Conservation (phyloP, 139 green algal species). For the Limnomonas spitsbergensis region DNA sequence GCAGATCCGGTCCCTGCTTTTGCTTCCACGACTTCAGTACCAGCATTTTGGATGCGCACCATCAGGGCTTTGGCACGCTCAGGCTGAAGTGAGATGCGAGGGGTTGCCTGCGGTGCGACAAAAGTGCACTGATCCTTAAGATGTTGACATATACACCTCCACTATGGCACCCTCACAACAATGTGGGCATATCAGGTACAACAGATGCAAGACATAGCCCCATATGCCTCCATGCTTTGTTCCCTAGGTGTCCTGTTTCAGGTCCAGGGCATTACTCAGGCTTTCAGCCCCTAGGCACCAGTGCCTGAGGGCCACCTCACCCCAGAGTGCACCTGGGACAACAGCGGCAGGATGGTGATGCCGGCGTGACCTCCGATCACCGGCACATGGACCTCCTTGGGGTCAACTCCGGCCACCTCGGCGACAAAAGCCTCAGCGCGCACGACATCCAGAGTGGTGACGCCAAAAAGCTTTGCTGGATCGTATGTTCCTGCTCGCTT, state of each 20-base stretch:
- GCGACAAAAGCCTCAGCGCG: constrained; percentile 72
- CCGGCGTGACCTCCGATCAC: constrained; percentile 96
- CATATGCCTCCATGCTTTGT: too few species aligned
- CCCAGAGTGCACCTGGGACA: constrained; percentile 87
- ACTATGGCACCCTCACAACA: too few species aligned
- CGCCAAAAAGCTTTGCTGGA: constrained; percentile 81
- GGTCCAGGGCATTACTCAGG: too few species aligned
- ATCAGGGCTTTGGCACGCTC: constrained; percentile 32
- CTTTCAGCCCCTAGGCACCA: too few species aligned
- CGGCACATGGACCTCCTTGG: constrained; percentile 83
- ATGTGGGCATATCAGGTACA: too few species aligned
- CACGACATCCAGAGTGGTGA: constrained; percentile 90
- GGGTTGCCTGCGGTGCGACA: constrained; percentile 10
- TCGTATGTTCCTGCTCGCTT: constrained; percentile 75
- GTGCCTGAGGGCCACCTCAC: too few species aligned
- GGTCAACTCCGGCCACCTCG: constrained; percentile 61
- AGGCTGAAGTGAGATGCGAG: not conserved
- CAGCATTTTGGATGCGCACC: constrained; percentile 89
- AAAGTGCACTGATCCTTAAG: too few species aligned
- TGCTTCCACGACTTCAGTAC: constrained; percentile 77
- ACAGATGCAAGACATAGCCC: too few species aligned
- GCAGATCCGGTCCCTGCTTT: constrained; percentile 66
- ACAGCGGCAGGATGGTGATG: constrained; percentile 95
- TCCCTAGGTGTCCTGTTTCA: too few species aligned
- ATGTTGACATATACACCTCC: too few species aligned